Percentiles rank a stretch among this genome's conserved stretches.
Conservation (phyloP, 495 filamentous ascomycete genomes). For the Tuber borchii region DNA sequence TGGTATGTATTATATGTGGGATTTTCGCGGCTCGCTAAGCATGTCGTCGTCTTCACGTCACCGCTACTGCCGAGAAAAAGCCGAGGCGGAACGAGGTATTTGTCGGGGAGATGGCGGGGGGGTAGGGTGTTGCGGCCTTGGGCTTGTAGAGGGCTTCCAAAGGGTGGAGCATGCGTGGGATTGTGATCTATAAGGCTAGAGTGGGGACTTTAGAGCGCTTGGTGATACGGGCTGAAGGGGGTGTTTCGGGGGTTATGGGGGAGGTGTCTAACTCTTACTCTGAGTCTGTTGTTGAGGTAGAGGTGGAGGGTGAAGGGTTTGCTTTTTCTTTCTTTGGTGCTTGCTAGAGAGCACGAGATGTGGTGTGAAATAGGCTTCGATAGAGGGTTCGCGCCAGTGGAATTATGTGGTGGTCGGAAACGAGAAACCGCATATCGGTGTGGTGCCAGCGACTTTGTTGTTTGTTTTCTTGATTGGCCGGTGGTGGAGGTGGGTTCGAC, state of each 20-base stretch:
- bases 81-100: slow-evolving; percentile 51
- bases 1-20: not conserved
- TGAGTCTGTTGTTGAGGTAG: slow-evolving; percentile 25
- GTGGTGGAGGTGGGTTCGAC: not conserved
- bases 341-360: not conserved
- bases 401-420: not conserved
- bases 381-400: not conserved
- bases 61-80: slow-evolving; percentile 18
- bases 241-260: slow-evolving; percentile 26
- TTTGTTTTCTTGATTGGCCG: not conserved
- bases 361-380: not conserved
- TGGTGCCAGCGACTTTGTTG: not conserved
- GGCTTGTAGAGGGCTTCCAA: slow-evolving; percentile 86
- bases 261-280: slow-evolving; percentile 21
- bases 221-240: no score
- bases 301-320: slow-evolving; percentile 29
- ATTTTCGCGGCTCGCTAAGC: not conserved
- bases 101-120: slow-evolving; percentile 30
- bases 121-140: slow-evolving; percentile 33
- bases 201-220: slow-evolving; percentile 14
- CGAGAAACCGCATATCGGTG: not conserved
- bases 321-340: not conserved
- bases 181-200: slow-evolving; percentile 45
- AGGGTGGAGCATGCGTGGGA: slow-evolving; percentile 68
- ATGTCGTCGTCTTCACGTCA: slow-evolving; percentile 47